Evolutionary conservation across 106 monocot genomes (phyloP), one percentile per base, ranked within the genome.

Genomic region (Iris macrosiphon): DNA sequence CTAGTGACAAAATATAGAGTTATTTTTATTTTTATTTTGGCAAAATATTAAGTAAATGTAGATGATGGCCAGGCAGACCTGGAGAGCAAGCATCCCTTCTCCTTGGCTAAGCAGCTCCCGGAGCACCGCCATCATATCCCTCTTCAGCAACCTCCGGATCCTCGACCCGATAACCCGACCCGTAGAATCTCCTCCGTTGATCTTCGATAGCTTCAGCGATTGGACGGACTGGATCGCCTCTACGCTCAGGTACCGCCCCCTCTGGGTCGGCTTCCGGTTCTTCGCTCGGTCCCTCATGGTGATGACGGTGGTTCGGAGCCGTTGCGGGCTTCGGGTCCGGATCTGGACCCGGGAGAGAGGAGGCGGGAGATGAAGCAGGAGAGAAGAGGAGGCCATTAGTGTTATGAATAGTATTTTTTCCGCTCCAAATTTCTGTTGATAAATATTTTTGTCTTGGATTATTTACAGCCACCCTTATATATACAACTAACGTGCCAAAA

Each of bases 191-290:
- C 30, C 55, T 4, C 61, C 78, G 39, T 24, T 29, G 33, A 50
- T 18, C 20, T 22, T 35, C 26, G 79, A 81, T 9, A 85, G 65
- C 51, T 96, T 96, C 39, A 96, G 74, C 43, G 86, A 79, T 53
- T 96, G 95, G 60, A 90, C 85, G 50, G 89, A 76, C 60, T 86
- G 85, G 77, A 96, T 90, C 14, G 79, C 95, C 67, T 96, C 95
- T 45, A 72, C 73, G 71, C 82, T 96, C 49, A 90, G 82, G 70
- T 96, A 79, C 40, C 95, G 70, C 0, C 95, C 95, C 43, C 78
- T 75, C 60, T 96, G 95, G 6, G 64, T 71, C 2, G 89, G 95
- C 66, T 74, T 89, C 47, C 95, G 69, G 61, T 90, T 96, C 74
- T 90, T 96, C 72, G 78, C 56, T 69, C 89, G 71, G 60, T 96